Percentiles rank a stretch among this genome's conserved stretches.
Conservation (phyloP, 176 grass and related monocot genomes). For the Phragmites australis region DNA sequence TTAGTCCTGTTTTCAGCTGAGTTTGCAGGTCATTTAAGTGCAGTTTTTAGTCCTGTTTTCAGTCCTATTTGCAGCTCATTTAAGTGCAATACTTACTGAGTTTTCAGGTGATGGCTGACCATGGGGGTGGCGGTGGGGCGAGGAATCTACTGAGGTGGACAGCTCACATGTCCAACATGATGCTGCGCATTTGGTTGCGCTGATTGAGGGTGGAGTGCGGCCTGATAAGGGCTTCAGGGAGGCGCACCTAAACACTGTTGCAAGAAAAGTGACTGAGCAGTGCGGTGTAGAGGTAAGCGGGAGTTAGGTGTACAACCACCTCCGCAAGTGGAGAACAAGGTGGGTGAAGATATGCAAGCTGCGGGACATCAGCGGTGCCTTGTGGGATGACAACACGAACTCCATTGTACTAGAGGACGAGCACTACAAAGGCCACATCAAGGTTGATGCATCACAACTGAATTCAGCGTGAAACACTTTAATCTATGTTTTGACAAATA, state of each 20-base stretch:
- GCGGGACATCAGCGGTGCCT: background rate
- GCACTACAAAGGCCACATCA: too few relatives aligned
- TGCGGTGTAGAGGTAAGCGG: background rate
- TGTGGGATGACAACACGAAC: background rate
- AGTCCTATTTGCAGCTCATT: too few relatives aligned
- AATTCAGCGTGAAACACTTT: too few relatives aligned
- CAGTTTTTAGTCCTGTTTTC: too few relatives aligned
- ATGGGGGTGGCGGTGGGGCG: too few relatives aligned
- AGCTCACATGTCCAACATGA: background rate
- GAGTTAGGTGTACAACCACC: background rate
- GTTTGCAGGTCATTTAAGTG: too few relatives aligned
- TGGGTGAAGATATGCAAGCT: background rate
- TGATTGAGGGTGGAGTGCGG: background rate
- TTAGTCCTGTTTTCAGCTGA: too few relatives aligned
- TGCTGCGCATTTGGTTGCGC: background rate
- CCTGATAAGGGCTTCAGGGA: background rate
- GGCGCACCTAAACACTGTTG: background rate
- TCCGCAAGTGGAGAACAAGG: background rate
- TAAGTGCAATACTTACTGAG: too few relatives aligned
- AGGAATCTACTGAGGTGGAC: background rate
- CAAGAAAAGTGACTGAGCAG: background rate
- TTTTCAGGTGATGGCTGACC: too few relatives aligned
- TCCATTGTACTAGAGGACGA: too few relatives aligned
- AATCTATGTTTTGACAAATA: too few relatives aligned
- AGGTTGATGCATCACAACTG: too few relatives aligned